Evolutionary conservation across 164 flowering plant species (phyloP).

Genomic region (Chimonanthus salicifolius): DNA sequence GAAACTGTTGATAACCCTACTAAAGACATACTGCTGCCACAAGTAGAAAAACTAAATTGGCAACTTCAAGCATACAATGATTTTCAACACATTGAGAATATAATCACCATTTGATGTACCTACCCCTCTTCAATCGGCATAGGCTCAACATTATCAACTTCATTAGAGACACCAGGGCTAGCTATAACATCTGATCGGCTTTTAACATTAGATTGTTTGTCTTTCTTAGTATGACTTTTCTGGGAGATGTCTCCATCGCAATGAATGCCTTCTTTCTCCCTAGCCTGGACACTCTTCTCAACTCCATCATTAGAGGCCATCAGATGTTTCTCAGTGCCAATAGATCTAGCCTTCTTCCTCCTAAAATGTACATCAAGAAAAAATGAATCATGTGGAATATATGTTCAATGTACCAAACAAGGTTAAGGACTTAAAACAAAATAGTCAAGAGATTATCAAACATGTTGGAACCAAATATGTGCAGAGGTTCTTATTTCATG

Average conservation of each 20-base stretch:
- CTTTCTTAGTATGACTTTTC: background rate
- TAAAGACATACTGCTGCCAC: no score
- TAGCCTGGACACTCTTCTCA: conserved; percentile 17
- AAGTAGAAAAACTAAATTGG: background rate
- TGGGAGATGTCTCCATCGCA: background rate
- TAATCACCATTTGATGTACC: background rate
- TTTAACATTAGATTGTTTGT: conserved; percentile 16
- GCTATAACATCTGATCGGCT: conserved; percentile 10
- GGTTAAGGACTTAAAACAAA: no score
- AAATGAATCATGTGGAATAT: background rate
- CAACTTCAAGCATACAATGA: background rate
- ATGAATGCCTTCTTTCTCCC: conserved; percentile 13
- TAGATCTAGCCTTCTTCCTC: conserved; percentile 30
- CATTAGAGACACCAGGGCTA: conserved; percentile 10
- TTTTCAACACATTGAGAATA: background rate
- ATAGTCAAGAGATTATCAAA: no score
- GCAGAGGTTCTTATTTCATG: no score
- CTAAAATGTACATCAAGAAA: conserved; percentile 19
- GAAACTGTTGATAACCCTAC: no score
- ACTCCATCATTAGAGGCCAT: conserved; percentile 9
- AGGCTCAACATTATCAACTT: conserved; percentile 12
- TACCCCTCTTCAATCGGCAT: conserved; percentile 28
- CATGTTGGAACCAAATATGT: no score
- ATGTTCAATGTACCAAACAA: background rate
- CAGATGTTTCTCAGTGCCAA: conserved; percentile 10